A percentile compares a stretch with the other conserved stretches of the same genome.
Evolutionary conservation across 768 basidiomycete species (phyloP).

Genomic region (Zangia roseola): DNA sequence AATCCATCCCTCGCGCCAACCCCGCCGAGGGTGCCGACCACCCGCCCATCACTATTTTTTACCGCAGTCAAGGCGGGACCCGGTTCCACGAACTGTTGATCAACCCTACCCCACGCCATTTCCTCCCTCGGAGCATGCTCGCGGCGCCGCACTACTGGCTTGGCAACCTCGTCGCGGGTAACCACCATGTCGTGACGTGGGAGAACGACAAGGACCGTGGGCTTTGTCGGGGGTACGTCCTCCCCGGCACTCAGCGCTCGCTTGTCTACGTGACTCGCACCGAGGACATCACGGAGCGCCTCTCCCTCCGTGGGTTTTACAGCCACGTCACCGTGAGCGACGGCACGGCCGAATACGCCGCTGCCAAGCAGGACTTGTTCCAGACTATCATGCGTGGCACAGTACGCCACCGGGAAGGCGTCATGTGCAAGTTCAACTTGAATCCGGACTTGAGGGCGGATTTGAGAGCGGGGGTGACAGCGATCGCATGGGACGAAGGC

Average conservation of each 20-base stretch:
- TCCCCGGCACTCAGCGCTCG: constrained; percentile 34
- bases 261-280: constrained; percentile 30
- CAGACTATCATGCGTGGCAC: constrained; percentile 23
- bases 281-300: constrained; percentile 25
- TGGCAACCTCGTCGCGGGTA: constrained; percentile 23
- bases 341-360: constrained; percentile 24
- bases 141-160: constrained; percentile 30
- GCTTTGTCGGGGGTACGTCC: constrained; percentile 28
- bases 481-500: constrained; percentile 65
- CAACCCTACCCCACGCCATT: constrained; percentile 24
- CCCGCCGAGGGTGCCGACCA: constrained; percentile 24
- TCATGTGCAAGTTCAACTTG: constrained; percentile 28
- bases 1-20: constrained; percentile 16
- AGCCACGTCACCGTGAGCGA: constrained; percentile 38
- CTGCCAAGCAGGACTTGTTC: constrained; percentile 17
- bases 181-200: constrained; percentile 28
- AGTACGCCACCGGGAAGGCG: constrained; percentile 14
- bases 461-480: constrained; percentile 36
- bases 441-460: constrained; percentile 16
- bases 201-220: constrained; percentile 23
- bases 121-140: constrained; percentile 23
- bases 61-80: constrained; percentile 28
- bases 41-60: constrained; percentile 34
- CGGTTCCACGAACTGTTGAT: constrained; percentile 30
- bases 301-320: constrained; percentile 31